Evolutionary conservation across 2,329 filamentous ascomycete genomes (phyloP), one percentile per base, ranked within the genome.

Genomic region (Claviceps monticola): DNA sequence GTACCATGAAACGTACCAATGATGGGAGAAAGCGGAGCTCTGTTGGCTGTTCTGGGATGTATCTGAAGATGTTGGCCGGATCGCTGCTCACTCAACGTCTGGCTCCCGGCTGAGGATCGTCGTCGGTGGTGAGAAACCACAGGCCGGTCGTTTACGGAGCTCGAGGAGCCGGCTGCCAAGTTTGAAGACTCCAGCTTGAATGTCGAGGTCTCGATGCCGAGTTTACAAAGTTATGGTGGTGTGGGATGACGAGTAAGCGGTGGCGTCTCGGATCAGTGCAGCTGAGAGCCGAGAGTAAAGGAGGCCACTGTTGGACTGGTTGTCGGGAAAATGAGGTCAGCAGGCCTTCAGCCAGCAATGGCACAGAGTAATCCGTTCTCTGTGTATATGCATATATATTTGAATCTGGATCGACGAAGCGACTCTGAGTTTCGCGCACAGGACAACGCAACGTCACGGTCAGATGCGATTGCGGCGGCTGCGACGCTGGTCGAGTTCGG

Each of bases 151-250:
- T 69, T 73, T 60, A 71, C 72, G 60, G 75, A 76, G 65, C 67
- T 70, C 67, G 78, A 79, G 55, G 78, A 75, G 64, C 75, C 75
- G 59, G 71, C 69, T 59, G 68, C 64, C 57, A 68, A 64, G 56
- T 67, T 71, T 68, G 69, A 64, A 59, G 72, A 69, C 68, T 74
- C 76, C 76, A 80, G 73, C 59, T 68, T 74, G 67, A 58, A 56
- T 58, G 57, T 55, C 56, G 49, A 49, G 51, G 47, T 57, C 54
- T 54, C 52, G 56, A 55, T 53, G n/a, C 34, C 26, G 50, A 38
- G 11, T 44, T 34, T 34, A 1, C 29, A 51, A 19, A 3, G 36
- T 19, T 11, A n/a, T 44, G 47, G 46, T 50, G 37, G 38, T 7
- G 37, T 14, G 42, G 19, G 17, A 17, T 36, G 48, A 26, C 48